Evolutionary conservation across 129 eudicot species (phyloP).

Genomic region (Heracleum sosnowskyi): DNA sequence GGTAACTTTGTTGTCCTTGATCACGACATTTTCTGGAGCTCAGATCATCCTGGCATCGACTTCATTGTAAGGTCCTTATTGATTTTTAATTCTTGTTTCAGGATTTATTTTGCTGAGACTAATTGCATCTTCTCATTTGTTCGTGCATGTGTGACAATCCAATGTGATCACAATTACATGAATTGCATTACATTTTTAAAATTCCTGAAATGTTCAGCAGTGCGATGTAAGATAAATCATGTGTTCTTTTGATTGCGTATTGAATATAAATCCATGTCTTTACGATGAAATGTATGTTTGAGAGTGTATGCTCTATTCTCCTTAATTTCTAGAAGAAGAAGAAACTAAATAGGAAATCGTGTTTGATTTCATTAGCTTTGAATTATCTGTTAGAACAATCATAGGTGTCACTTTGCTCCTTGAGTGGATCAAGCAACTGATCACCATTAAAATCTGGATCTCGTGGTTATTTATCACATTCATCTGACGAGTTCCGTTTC

Average conservation of each 20-base stretch:
- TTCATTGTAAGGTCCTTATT: constrained; percentile 36
- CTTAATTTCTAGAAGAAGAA: too few relatives aligned
- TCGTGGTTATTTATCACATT: neutral
- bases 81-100: neutral
- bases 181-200: neutral
- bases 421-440: neutral
- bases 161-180: neutral
- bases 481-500: neutral
- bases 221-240: neutral
- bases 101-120: neutral
- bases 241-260: neutral
- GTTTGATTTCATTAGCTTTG: too few relatives aligned
- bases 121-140: neutral
- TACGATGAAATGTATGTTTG: neutral
- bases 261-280: neutral
- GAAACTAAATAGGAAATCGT: too few relatives aligned
- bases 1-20: constrained; percentile 96
- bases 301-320: neutral
- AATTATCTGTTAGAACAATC: neutral
- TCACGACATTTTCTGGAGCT: constrained; percentile 93
- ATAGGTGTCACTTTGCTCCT: neutral
- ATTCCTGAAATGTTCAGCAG: too few relatives aligned
- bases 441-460: neutral
- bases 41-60: constrained; percentile 97
- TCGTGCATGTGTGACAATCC: neutral